Percentiles rank a stretch among this genome's conserved stretches.
Evolutionary conservation across 495 filamentous ascomycete species (phyloP).

Genomic region (Penicillium steckii): DNA sequence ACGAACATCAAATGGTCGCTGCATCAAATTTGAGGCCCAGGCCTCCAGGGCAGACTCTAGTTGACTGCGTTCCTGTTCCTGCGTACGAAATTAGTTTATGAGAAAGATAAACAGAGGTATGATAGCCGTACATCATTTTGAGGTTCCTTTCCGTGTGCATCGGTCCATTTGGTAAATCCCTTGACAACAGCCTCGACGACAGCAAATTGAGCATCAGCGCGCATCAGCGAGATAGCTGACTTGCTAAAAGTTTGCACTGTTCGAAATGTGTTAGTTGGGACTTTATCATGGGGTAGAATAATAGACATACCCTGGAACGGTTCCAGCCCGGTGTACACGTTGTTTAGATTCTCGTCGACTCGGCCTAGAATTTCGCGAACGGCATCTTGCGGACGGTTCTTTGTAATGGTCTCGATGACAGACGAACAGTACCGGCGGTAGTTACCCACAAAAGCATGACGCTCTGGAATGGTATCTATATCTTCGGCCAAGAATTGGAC

Average conservation of each 20-base stretch:
- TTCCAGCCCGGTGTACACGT: slow-evolving; percentile 68
- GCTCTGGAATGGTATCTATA: slow-evolving; percentile 90
- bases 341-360: slow-evolving; percentile 69
- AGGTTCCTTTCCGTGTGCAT: slow-evolving; percentile 49
- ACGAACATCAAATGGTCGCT: slow-evolving; percentile 69
- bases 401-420: slow-evolving; percentile 80
- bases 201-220: slow-evolving; percentile 83
- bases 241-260: slow-evolving; percentile 75
- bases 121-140: slow-evolving; percentile 49
- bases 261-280: not conserved
- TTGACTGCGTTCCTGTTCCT: slow-evolving; percentile 59
- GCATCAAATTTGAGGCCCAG: slow-evolving; percentile 77
- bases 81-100: slow-evolving; percentile 10
- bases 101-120: not conserved
- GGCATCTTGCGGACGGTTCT: slow-evolving; percentile 76
- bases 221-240: slow-evolving; percentile 70
- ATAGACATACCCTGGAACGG: slow-evolving; percentile 59
- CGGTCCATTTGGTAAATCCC: slow-evolving; percentile 81
- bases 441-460: slow-evolving; percentile 96
- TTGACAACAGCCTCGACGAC: slow-evolving; percentile 90
- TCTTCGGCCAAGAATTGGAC: slow-evolving; percentile 84
- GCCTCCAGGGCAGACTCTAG: slow-evolving; percentile 70
- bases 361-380: slow-evolving; percentile 79
- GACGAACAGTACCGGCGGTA: slow-evolving; percentile 86
- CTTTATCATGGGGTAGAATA: not conserved